A percentile compares a stretch with the other conserved stretches of the same genome.
Conservation (phyloP, 2,329 filamentous ascomycete genomes). For the Aspergillus terreus region DNA sequence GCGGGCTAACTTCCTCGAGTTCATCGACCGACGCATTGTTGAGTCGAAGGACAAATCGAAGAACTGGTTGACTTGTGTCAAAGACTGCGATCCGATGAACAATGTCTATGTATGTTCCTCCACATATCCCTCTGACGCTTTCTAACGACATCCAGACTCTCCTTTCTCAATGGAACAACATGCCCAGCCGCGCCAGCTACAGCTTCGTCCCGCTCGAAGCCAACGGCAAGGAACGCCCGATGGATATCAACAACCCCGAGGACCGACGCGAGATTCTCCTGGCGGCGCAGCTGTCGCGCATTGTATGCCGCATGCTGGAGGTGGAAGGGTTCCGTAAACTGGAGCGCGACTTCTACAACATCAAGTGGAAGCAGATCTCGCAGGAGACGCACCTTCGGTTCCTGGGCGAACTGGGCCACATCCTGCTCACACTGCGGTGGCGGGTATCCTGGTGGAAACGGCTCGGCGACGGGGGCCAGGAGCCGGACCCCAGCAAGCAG, state of each 20-base stretch:
- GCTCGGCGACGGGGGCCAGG: slow-evolving; percentile 36
- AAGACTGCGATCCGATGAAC: slow-evolving; percentile 38
- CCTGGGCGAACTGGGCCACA: slow-evolving; percentile 37
- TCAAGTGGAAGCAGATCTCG: slow-evolving; percentile 43
- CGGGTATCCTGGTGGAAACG: slow-evolving; percentile 44
- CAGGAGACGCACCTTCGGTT: slow-evolving; percentile 41
- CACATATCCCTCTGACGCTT: neutral
- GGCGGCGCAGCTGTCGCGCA: slow-evolving; percentile 43
- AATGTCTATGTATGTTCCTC: slow-evolving; percentile 36
- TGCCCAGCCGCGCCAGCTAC: slow-evolving; percentile 45
- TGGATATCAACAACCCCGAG: slow-evolving; percentile 37
- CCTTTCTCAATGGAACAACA: slow-evolving; percentile 44
- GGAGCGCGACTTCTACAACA: slow-evolving; percentile 44
- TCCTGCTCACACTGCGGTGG: slow-evolving; percentile 43
- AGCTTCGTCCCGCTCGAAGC: slow-evolving; percentile 34
- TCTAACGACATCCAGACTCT: slow-evolving; percentile 29
- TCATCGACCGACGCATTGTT: slow-evolving; percentile 42
- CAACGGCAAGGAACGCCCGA: slow-evolving; percentile 29
- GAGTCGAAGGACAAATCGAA: slow-evolving; percentile 44
- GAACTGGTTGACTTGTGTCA: slow-evolving; percentile 41
- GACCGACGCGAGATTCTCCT: slow-evolving; percentile 39
- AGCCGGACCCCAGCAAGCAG: slow-evolving; percentile 34
- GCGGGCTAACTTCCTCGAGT: slow-evolving; percentile 40
- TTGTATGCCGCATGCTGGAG: slow-evolving; percentile 45
- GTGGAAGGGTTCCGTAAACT: slow-evolving; percentile 44